phyloP scores from a whole-genome alignment of 257 asterid genomes.

The Agastache rugosa region DNA sequence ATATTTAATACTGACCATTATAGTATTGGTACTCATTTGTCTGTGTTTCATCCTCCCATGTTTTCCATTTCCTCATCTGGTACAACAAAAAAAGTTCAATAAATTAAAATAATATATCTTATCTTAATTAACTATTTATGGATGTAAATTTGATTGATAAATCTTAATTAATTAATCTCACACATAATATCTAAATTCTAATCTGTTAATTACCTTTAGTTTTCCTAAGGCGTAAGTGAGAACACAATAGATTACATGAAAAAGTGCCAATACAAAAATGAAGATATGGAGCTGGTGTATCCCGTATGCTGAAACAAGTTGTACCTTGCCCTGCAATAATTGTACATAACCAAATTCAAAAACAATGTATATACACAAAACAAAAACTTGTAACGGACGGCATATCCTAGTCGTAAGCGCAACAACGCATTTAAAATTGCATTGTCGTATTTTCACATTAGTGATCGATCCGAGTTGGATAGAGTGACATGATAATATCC shows the following conservation, averaged over 20 bases:
- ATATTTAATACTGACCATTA: constrained; percentile 50
- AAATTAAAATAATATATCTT: not conserved
- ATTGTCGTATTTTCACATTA: too few species aligned
- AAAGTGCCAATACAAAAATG: constrained; percentile 66
- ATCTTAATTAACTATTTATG: too few species aligned
- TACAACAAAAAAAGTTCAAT: not conserved
- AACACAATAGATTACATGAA: constrained; percentile 61
- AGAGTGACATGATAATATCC: too few species aligned
- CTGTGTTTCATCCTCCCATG: constrained; percentile 80
- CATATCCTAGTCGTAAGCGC: too few species aligned
- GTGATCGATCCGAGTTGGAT: too few species aligned
- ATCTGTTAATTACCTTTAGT: constrained; percentile 48
- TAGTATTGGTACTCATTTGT: constrained; percentile 60
- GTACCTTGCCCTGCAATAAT: constrained; percentile 57
- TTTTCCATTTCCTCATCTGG: constrained; percentile 80
- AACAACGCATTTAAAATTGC: too few species aligned
- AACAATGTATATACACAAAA: not conserved
- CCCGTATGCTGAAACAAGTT: constrained; percentile 67
- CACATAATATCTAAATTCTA: too few species aligned
- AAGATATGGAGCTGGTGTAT: constrained; percentile 81
- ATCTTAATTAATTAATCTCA: too few species aligned
- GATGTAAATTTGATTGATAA: too few species aligned
- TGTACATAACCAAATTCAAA: constrained; percentile 5
- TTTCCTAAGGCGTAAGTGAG: constrained; percentile 64
- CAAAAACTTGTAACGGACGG: not conserved